phyloP scores from a whole-genome alignment of 257 asterid species.

The Schizonepeta tenuifolia region DNA sequence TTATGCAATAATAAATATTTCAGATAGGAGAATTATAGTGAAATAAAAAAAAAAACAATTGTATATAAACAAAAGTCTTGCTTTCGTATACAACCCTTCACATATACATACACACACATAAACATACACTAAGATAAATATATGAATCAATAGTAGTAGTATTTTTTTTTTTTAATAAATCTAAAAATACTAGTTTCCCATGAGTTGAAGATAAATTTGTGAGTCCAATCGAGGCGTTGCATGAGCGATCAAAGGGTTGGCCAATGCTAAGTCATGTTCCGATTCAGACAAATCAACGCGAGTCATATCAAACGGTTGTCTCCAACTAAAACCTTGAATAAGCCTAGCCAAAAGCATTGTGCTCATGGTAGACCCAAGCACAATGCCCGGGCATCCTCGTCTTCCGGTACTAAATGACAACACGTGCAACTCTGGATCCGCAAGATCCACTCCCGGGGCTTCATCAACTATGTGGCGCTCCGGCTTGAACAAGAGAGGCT shows the following conservation, averaged over 20 bases:
- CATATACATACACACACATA: too few species aligned
- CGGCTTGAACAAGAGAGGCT: conserved; percentile 33
- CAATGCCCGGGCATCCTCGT: conserved; percentile 38
- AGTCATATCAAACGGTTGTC: neutral
- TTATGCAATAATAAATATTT: too few species aligned
- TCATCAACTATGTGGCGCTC: conserved; percentile 30
- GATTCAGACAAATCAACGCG: conserved; percentile 12
- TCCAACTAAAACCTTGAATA: conserved; percentile 35
- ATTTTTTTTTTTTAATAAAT: too few species aligned
- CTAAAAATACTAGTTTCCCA: neutral
- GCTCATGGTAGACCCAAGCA: conserved; percentile 34
- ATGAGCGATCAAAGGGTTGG: conserved; percentile 18
- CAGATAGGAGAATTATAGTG: too few species aligned
- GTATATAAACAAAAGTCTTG: too few species aligned
- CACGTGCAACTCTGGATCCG: conserved; percentile 23
- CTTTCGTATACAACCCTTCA: too few species aligned
- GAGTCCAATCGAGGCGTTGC: conserved; percentile 31
- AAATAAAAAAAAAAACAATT: too few species aligned
- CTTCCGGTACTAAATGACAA: conserved; percentile 41
- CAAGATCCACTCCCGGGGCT: conserved; percentile 5
- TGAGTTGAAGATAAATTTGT: conserved; percentile 8
- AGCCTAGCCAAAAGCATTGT: conserved; percentile 35
- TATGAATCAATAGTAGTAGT: too few species aligned
- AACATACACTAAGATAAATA: too few species aligned
- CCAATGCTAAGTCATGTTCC: neutral